Evolutionary conservation across 495 filamentous ascomycete species (phyloP).

Genomic region (Mytilinidion resinicola): DNA sequence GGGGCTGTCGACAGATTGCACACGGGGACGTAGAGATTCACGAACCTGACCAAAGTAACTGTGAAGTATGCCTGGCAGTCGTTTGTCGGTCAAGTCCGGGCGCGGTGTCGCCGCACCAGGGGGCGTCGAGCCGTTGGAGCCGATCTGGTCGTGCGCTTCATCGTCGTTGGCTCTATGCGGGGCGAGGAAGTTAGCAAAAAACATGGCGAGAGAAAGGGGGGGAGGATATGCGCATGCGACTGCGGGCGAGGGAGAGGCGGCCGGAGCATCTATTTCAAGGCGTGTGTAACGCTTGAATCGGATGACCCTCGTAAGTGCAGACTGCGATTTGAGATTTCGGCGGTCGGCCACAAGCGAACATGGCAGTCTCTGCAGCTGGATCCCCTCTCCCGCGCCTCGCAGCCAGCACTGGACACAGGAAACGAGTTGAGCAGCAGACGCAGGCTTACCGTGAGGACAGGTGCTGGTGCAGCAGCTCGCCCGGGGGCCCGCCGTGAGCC

Average conservation of each 20-base stretch:
- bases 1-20: conserved; percentile 30
- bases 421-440: not conserved
- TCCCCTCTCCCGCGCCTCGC: conserved; percentile 1
- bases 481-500: conserved; percentile 33
- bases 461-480: conserved; percentile 49
- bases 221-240: not conserved
- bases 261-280: conserved; percentile 13
- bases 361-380: conserved; percentile 1
- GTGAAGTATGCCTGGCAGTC: conserved; percentile 78
- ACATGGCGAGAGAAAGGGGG: conserved; percentile 16
- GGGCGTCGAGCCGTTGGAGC: conserved; percentile 69
- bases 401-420: not conserved
- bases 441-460: conserved; percentile 44
- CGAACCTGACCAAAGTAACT: conserved; percentile 98
- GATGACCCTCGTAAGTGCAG: conserved; percentile 1
- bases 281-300: conserved; percentile 19
- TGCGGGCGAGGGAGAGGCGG: not conserved
- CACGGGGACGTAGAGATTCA: conserved; percentile 42
- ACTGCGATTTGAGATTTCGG: not conserved
- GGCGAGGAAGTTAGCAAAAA: conserved; percentile 28
- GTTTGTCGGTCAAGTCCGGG: conserved; percentile 83
- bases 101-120: conserved; percentile 75
- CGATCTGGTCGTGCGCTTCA: conserved; percentile 68
- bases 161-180: conserved; percentile 23
- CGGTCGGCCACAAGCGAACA: conserved; percentile 1